Conservation (phyloP, 805 yeast genomes). For the Allodekkera sacchari region DNA sequence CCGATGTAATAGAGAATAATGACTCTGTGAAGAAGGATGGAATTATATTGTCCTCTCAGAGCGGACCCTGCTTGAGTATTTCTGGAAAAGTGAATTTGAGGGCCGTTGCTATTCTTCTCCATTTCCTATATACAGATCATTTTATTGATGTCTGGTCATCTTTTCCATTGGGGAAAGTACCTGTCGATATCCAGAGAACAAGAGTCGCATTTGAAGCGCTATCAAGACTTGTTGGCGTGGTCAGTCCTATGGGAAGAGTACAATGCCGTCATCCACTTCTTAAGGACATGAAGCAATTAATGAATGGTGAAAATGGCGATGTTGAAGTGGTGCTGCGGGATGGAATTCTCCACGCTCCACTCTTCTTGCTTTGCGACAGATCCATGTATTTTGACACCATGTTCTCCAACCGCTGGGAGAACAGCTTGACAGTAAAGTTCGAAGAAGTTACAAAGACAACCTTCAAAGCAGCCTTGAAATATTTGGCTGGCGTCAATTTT, state of each 20-base stretch:
- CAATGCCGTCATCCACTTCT: slow-evolving; percentile 14
- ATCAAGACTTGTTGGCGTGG: slow-evolving; percentile 15
- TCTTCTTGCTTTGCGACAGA: slow-evolving; percentile 45
- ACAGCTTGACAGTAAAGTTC: slow-evolving; percentile 20
- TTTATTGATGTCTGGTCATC: slow-evolving; percentile 38
- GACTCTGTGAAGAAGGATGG: slow-evolving; percentile 9
- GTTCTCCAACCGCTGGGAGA: slow-evolving; percentile 47
- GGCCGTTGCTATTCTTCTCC: slow-evolving; percentile 32
- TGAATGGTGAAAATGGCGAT: slow-evolving; percentile 24
- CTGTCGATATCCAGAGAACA: slow-evolving; percentile 22
- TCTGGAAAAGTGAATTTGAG: slow-evolving; percentile 18
- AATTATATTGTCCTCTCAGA: slow-evolving; percentile 4
- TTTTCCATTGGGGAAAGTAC: slow-evolving; percentile 22
- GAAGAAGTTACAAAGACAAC: slow-evolving; percentile 31
- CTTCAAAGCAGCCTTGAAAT: slow-evolving; percentile 43
- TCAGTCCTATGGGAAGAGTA: slow-evolving; percentile 22
- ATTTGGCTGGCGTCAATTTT: slow-evolving; percentile 48
- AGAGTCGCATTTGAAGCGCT: slow-evolving; percentile 23
- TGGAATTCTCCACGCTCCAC: slow-evolving; percentile 38
- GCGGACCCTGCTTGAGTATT: slow-evolving; percentile 3
- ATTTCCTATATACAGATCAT: slow-evolving; percentile 42
- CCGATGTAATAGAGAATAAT: slow-evolving; percentile 1
- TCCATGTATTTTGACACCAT: slow-evolving; percentile 57
- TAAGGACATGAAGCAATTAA: slow-evolving; percentile 11
- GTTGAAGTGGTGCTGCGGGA: slow-evolving; percentile 38